Percentiles rank a stretch among this genome's conserved stretches.
These are phyloP conservation scores for Colletotrichum abscissum DNA, from an alignment of 2,329 filamentous ascomycete genomes.

Conservation along the genomic window DNA sequence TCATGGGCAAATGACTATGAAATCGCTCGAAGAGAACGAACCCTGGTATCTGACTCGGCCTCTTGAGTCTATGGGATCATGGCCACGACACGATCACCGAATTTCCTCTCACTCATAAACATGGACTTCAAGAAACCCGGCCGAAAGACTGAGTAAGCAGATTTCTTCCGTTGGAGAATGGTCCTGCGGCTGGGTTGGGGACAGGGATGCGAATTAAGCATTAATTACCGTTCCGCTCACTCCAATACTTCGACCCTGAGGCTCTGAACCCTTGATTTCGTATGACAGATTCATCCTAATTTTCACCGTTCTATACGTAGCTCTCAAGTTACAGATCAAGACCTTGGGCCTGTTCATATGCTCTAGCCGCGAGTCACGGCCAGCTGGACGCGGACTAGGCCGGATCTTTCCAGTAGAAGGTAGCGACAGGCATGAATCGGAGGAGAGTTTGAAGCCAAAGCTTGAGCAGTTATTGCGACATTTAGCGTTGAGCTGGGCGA, in stretches of 20 bases:
- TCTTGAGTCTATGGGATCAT: no score
- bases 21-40: neutral
- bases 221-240: neutral
- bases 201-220: neutral
- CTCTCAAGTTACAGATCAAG: neutral
- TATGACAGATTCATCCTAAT: neutral
- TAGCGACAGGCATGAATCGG: conserved; percentile 8
- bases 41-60: neutral
- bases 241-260: neutral
- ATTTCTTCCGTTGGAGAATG: neutral
- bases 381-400: neutral
- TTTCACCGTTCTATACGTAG: neutral
- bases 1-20: neutral
- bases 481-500: neutral
- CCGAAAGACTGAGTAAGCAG: neutral
- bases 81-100: no score
- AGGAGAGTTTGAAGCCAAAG: neutral
- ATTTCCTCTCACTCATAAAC: no score
- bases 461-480: neutral
- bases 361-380: conserved; percentile 16
- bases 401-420: neutral
- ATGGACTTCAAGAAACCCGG: no score
- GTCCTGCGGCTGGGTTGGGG: neutral
- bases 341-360: neutral
- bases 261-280: neutral